Base-by-base conservation (phyloP, 2,329 filamentous ascomycete species). In the Fusarium dlaminii region DNA sequence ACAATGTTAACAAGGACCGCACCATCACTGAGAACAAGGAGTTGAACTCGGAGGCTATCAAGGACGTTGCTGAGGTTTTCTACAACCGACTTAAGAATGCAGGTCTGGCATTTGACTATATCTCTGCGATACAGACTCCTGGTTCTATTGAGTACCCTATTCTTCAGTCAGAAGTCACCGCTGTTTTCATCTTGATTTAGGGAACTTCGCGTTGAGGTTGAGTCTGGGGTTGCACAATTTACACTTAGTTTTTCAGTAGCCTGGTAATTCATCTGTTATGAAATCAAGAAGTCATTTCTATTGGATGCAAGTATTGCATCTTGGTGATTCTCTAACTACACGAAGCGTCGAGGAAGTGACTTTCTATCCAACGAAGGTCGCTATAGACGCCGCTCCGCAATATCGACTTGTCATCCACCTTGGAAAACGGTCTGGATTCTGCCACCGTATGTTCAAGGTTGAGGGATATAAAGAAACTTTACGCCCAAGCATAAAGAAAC, bases 171-270 rank as follows among this genome's bases (percentile, higher is more conserved):
- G 70, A 73, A 57, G 34, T 52, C 4, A 73, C 68, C 17, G 70
- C 68, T 10, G 45, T 73, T 14, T 73, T 65, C 0, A 73, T 73
- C 22, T 52, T 73, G 27, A 73, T 69, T 18, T 73, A 60, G 30
- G 0, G 48, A 0, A 1, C 3, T 14, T 20, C 5, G 0, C 20
- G 30, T 11, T 15, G 12, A 15, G 18, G 0, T 39, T 39, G 6
- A 36, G 34, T 36, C 15, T 34, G 2, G 34, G 34, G 15, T 8
- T 17, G 15, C 34, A 34, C 34, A 34, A n/a, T 17, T 34, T 15
- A 34, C 34, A 36, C 15, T 36, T 2, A 36, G 34, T 17, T 36
- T 17, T 10, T n/a, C 34, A 17, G 9, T 36, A 22, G 37, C 37
- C 6, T 39, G 13, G 18, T 22, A 20, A 12, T 12, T 20, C 17